phyloP scores from a whole-genome alignment of 306 rosid species.

The Pyrus communis region DNA sequence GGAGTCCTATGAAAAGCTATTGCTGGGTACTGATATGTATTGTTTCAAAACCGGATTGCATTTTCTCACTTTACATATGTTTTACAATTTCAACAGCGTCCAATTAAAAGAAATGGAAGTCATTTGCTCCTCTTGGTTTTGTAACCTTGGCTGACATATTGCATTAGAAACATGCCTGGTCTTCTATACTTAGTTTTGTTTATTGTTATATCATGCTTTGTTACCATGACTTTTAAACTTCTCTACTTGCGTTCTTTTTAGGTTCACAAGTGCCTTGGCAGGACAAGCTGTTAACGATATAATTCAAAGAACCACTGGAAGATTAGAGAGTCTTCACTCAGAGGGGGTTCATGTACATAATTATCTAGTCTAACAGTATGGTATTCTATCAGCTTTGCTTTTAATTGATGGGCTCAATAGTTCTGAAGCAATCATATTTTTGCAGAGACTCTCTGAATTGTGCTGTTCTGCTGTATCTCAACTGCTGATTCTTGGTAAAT shows the following conservation, averaged over 20 bases:
- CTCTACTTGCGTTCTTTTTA: constrained; percentile 22
- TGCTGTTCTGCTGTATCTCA: constrained; percentile 88
- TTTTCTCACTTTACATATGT: background rate
- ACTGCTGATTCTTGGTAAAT: constrained; percentile 65
- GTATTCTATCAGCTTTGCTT: background rate
- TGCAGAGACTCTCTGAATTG: constrained; percentile 94
- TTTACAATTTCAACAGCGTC: background rate
- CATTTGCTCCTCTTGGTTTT: background rate
- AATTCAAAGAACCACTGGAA: constrained; percentile 69
- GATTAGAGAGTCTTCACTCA: constrained; percentile 87
- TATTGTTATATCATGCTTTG: background rate
- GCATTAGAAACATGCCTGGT: background rate
- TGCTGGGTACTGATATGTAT: background rate
- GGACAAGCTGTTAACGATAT: constrained; percentile 75
- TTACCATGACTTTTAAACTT: background rate
- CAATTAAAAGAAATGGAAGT: background rate
- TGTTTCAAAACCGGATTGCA: background rate
- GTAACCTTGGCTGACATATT: background rate
- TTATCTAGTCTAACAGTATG: constrained; percentile 7
- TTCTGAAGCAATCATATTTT: constrained; percentile 14
- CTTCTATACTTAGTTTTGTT: background rate
- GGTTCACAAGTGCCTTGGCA: constrained; percentile 67
- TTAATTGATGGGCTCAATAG: background rate
- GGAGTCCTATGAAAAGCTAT: background rate
- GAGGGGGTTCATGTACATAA: constrained; percentile 91